Conservation (phyloP, 1,139 yeast species). For the Suhomyces anneliseae region DNA sequence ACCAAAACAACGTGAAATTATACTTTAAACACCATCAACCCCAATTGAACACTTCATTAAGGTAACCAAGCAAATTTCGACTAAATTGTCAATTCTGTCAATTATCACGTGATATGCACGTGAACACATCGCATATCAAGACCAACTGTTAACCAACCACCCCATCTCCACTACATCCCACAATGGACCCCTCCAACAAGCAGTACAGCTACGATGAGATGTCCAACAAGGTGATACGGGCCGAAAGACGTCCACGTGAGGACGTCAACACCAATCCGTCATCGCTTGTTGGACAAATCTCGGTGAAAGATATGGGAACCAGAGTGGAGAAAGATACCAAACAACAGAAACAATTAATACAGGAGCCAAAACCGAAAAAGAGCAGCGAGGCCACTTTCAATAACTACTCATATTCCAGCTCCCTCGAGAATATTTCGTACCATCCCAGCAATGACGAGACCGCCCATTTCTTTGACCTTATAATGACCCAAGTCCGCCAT, state of each 20-base stretch:
- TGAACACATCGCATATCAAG: background rate
- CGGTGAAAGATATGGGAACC: slow-evolving; percentile 70
- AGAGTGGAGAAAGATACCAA: slow-evolving; percentile 25
- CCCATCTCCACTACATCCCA: background rate
- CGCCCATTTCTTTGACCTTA: slow-evolving; percentile 30
- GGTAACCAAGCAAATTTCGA: background rate
- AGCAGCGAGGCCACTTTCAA: slow-evolving; percentile 22
- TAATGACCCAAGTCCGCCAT: slow-evolving; percentile 29
- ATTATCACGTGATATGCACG: background rate
- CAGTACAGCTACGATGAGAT: slow-evolving; percentile 57
- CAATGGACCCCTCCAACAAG: slow-evolving; percentile 13
- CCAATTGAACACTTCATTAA: no score
- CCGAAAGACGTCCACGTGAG: slow-evolving; percentile 46
- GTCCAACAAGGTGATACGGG: slow-evolving; percentile 72
- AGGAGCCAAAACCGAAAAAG: slow-evolving; percentile 7
- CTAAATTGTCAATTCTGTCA: background rate
- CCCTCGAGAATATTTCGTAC: slow-evolving; percentile 25
- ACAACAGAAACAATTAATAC: slow-evolving; percentile 3
- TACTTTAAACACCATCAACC: no score
- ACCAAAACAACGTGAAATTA: no score
- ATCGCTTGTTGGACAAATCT: slow-evolving; percentile 66
- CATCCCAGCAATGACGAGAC: slow-evolving; percentile 27
- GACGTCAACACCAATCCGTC: slow-evolving; percentile 59
- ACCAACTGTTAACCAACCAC: background rate
- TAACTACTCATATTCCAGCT: slow-evolving; percentile 17